phyloP scores from a whole-genome alignment of 2,329 filamentous ascomycete species.

The Fusarium mundagurra region DNA sequence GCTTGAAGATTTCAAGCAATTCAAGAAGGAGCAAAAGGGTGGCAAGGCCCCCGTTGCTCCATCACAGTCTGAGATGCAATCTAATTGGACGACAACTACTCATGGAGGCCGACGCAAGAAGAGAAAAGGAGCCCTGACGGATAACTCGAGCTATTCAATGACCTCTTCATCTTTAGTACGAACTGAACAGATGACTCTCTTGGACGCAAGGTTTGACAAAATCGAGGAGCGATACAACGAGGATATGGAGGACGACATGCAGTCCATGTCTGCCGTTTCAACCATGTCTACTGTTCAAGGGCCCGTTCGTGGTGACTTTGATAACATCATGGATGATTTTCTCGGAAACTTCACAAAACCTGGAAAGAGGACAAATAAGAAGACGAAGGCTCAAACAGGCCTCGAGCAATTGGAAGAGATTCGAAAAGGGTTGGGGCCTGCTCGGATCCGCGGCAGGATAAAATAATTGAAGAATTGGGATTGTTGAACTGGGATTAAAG shows the following conservation, averaged over 20 bases:
- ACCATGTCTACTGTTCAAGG: conserved; percentile 74
- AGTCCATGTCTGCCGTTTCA: conserved; percentile 69
- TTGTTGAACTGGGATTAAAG: neutral
- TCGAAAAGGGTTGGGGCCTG: conserved; percentile 79
- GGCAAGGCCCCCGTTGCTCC: conserved; percentile 53
- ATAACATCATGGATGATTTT: conserved; percentile 93
- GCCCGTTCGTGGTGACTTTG: conserved; percentile 80
- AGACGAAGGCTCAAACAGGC: conserved; percentile 82
- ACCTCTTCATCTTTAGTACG: conserved; percentile 86
- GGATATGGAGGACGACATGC: conserved; percentile 60
- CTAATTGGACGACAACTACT: conserved; percentile 78
- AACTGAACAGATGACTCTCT: conserved; percentile 84
- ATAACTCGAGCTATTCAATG: conserved; percentile 90
- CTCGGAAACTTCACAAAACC: conserved; percentile 76
- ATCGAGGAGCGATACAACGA: conserved; percentile 80
- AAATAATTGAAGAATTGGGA: conserved; percentile 20
- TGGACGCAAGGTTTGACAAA: conserved; percentile 92
- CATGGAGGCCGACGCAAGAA: conserved; percentile 89
- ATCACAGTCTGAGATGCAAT: conserved; percentile 72
- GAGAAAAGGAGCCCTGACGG: conserved; percentile 92
- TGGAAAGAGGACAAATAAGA: conserved; percentile 80
- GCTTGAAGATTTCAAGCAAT: conserved; percentile 92
- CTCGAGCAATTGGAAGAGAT: conserved; percentile 93
- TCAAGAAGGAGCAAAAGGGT: conserved; percentile 81
- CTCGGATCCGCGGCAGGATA: conserved; percentile 61